Evolutionary conservation across 371 early-diverging fungal species (phyloP).

Genomic region (Circinella minor): DNA sequence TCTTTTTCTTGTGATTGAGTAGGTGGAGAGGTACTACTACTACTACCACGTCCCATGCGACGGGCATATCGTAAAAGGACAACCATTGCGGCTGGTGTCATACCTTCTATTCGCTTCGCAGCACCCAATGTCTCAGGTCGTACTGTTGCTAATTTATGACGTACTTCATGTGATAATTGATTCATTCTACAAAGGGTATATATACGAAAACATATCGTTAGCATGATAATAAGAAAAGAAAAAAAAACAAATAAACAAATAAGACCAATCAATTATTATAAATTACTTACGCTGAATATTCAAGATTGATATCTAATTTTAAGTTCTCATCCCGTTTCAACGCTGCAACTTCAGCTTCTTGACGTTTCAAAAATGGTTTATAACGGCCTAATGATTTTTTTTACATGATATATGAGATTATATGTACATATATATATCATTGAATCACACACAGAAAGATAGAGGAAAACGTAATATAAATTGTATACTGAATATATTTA

Average conservation of each 20-base stretch:
- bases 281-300: slow-evolving; percentile 59
- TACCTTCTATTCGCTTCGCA: slow-evolving; percentile 85
- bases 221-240: no score
- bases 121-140: slow-evolving; percentile 83
- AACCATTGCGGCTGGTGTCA: slow-evolving; percentile 81
- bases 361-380: slow-evolving; percentile 71
- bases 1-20: neutral
- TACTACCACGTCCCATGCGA: slow-evolving; percentile 11
- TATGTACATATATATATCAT: neutral
- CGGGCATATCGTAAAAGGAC: slow-evolving; percentile 69
- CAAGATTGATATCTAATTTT: slow-evolving; percentile 65
- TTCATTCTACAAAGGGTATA: slow-evolving; percentile 44
- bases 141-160: slow-evolving; percentile 66
- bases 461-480: no score
- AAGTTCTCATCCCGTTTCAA: slow-evolving; percentile 74
- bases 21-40: neutral
- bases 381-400: slow-evolving; percentile 57
- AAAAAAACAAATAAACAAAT: no score
- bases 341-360: slow-evolving; percentile 62
- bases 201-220: no score
- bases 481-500: slow-evolving; percentile 8
- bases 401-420: neutral
- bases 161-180: slow-evolving; percentile 75
- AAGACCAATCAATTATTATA: neutral
- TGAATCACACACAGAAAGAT: no score